Conservation (phyloP, 345 rosid genomes). For the Pistacia atlantica region DNA sequence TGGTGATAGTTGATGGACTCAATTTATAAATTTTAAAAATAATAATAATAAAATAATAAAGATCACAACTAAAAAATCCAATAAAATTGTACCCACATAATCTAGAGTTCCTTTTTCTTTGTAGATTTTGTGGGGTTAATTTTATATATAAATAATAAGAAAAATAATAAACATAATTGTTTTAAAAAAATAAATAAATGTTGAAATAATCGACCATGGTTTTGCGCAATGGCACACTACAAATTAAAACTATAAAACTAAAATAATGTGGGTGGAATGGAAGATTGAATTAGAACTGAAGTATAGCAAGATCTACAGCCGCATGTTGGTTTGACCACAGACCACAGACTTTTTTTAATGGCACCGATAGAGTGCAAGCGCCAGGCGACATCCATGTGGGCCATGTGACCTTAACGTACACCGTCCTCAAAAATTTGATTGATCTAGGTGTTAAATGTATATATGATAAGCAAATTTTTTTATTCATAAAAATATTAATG, state of each 20-base stretch:
- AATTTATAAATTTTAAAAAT: too few relatives aligned
- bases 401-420: not conserved
- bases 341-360: not conserved
- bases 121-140: too few relatives aligned
- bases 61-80: too few relatives aligned
- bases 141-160: too few relatives aligned
- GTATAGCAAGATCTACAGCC: not conserved
- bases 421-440: not conserved
- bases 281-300: not conserved
- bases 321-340: not conserved
- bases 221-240: not conserved
- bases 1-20: not conserved
- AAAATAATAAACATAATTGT: not conserved
- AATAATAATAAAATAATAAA: too few relatives aligned
- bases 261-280: not conserved
- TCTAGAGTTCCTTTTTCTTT: too few relatives aligned
- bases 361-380: not conserved
- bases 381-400: conserved; percentile 2
- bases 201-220: not conserved
- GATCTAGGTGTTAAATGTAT: not conserved
- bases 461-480: too few relatives aligned
- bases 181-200: not conserved
- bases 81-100: too few relatives aligned
- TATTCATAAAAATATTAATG: too few relatives aligned
- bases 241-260: not conserved